phyloP scores from a whole-genome alignment of 257 asterid species.

The Scutellaria baicalensis region DNA sequence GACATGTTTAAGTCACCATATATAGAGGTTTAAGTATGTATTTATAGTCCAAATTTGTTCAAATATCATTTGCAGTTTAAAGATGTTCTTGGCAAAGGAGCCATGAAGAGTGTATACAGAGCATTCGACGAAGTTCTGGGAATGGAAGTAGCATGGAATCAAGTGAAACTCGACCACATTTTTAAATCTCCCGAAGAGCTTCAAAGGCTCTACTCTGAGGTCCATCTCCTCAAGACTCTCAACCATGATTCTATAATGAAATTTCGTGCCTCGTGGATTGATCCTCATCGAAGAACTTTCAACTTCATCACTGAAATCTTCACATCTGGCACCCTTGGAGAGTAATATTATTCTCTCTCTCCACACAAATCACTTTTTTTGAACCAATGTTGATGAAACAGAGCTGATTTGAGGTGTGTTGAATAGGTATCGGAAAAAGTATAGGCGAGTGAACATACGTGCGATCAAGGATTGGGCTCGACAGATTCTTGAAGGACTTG shows the following conservation, averaged over 20 bases:
- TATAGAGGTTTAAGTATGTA: too few species aligned
- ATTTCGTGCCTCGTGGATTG: conserved; percentile 59
- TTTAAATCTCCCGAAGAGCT: conserved; percentile 45
- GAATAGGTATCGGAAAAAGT: conserved; percentile 52
- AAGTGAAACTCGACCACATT: conserved; percentile 44
- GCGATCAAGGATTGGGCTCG: conserved; percentile 69
- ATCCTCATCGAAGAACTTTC: conserved; percentile 46
- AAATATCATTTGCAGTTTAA: conserved; percentile 35
- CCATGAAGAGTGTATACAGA: conserved; percentile 61
- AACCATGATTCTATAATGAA: conserved; percentile 58
- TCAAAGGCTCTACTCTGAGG: conserved; percentile 71
- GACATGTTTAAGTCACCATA: too few species aligned
- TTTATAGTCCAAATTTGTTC: too few species aligned
- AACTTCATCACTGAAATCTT: conserved; percentile 80
- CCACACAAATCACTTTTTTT: neutral
- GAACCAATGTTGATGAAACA: neutral
- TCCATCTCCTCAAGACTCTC: conserved; percentile 63
- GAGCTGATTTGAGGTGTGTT: neutral
- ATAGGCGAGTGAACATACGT: conserved; percentile 36
- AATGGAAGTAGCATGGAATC: conserved; percentile 88
- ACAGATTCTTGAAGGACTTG: conserved; percentile 69
- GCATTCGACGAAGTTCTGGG: conserved; percentile 71
- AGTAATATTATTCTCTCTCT: conserved; percentile 29
- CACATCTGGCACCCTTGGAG: conserved; percentile 83
- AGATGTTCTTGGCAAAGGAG: conserved; percentile 84